Conservation (phyloP, 306 rosid species). For the Quercus rubra region DNA sequence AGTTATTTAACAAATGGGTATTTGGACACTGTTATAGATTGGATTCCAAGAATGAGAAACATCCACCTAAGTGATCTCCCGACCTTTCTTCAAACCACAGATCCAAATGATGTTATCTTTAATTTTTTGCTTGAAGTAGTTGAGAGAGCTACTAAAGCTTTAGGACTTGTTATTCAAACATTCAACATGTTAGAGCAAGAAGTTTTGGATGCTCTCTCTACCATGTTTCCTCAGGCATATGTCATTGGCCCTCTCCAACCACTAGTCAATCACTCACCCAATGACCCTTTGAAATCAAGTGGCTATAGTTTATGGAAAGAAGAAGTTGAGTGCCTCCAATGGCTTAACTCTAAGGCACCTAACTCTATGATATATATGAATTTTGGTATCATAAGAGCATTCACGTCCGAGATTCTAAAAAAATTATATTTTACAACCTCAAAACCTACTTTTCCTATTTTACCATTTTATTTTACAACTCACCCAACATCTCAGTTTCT, state of each 20-base stretch:
- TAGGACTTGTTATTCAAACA: conserved; percentile 1
- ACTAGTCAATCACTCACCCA: not conserved
- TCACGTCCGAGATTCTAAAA: too few species aligned
- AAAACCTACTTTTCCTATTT: too few species aligned
- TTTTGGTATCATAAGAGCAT: not conserved
- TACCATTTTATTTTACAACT: too few species aligned
- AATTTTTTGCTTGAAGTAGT: not conserved
- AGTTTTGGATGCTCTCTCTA: not conserved
- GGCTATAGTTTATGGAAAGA: conserved; percentile 3
- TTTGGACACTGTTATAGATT: not conserved
- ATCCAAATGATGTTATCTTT: not conserved
- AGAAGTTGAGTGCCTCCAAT: not conserved
- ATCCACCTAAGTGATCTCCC: not conserved
- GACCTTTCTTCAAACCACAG: not conserved
- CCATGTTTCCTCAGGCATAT: not conserved
- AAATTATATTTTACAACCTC: too few species aligned
- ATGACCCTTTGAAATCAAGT: not conserved
- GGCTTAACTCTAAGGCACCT: not conserved
- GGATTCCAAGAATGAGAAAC: conserved; percentile 2
- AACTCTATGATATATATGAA: not conserved
- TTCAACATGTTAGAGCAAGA: not conserved
- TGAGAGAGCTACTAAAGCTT: not conserved
- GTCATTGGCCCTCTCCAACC: not conserved
- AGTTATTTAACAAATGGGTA: conserved; percentile 4
- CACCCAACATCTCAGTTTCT: too few species aligned